These are phyloP conservation scores for Myxozyma melibiosi DNA, from an alignment of 805 yeast species.

Conservation along the genomic window DNA sequence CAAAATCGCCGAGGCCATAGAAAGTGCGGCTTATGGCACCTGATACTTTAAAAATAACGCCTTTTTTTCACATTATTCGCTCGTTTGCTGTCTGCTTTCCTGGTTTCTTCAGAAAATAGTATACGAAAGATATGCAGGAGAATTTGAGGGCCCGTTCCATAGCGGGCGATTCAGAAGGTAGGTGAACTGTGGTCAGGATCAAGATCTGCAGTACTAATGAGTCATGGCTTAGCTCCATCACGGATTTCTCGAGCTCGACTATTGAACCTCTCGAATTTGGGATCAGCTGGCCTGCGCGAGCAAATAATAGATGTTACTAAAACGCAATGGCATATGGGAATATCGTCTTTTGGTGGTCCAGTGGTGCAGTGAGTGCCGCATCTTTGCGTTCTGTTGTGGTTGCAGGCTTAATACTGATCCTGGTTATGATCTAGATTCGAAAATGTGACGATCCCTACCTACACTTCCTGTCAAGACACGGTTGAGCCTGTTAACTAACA, in stretches of 20 bases:
- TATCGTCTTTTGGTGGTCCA: conserved; percentile 27
- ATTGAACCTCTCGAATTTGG: not conserved
- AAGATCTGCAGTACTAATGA: not conserved
- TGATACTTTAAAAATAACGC: too few relatives aligned
- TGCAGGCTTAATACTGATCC: not conserved
- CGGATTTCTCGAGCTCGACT: not conserved
- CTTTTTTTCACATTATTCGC: too few relatives aligned
- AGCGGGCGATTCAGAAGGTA: not conserved
- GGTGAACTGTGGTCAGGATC: not conserved
- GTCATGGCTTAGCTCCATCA: not conserved
- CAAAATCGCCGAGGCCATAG: too few relatives aligned
- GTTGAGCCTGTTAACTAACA: not conserved
- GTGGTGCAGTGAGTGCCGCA: conserved; percentile 24
- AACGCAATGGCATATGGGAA: conserved; percentile 30
- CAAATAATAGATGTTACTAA: conserved; percentile 23
- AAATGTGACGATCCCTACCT: not conserved
- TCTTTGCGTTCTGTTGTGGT: not conserved
- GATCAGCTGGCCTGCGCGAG: not conserved
- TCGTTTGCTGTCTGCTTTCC: too few relatives aligned
- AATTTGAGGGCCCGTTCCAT: not conserved
- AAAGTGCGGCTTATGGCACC: too few relatives aligned
- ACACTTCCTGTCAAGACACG: not conserved
- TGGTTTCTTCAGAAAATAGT: too few relatives aligned
- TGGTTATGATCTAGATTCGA: conserved; percentile 13
- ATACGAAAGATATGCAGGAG: too few relatives aligned